These are phyloP conservation scores for Tricholoma saponaceum DNA, from an alignment of 768 basidiomycete genomes.

Conservation along the genomic window DNA sequence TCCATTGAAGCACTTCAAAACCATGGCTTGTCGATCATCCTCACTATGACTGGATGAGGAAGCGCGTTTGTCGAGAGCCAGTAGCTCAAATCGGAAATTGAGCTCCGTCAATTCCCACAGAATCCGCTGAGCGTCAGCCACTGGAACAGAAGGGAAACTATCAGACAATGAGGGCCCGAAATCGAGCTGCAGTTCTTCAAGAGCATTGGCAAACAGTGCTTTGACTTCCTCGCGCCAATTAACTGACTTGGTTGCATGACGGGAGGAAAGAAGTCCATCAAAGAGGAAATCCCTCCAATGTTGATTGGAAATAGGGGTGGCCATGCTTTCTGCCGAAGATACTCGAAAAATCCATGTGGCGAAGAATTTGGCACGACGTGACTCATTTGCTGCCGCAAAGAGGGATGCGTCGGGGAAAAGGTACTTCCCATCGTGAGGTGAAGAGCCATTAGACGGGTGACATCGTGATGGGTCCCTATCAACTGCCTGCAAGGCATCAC, in stretches of 20 bases:
- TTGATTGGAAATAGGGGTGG: no score
- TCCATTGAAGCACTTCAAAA: neutral
- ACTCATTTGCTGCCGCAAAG: neutral
- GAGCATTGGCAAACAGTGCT: neutral
- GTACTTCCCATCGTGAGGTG: no score
- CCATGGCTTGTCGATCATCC: neutral
- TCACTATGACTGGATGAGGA: neutral
- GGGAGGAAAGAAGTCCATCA: no score
- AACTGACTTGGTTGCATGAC: no score
- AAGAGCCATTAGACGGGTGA: no score
- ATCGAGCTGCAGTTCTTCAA: neutral
- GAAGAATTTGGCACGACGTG: neutral
- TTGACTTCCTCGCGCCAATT: no score
- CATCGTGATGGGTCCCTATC: no score
- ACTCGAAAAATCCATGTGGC: neutral
- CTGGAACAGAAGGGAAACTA: neutral
- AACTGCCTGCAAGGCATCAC: neutral
- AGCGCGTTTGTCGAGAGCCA: no score
- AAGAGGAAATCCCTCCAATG: no score
- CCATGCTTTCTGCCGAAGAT: neutral
- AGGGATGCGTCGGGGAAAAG: no score
- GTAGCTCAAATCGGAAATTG: no score
- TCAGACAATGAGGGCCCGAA: neutral
- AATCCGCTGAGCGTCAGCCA: neutral
- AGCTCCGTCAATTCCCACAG: no score